Conservation (phyloP, 768 basidiomycete genomes). For the Hericium rajendrae region DNA sequence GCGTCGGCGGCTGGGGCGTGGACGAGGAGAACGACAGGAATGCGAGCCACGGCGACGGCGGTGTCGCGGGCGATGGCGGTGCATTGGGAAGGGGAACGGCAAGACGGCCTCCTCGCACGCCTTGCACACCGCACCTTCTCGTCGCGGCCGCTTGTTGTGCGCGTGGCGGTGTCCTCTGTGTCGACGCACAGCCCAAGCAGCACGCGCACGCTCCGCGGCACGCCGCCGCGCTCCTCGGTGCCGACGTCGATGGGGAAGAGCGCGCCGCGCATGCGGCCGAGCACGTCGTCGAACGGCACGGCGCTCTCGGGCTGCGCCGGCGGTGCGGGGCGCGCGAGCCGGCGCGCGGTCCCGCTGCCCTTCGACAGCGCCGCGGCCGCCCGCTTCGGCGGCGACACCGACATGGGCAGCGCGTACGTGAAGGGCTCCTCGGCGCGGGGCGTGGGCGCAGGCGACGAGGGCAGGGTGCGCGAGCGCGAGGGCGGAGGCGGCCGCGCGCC, state of each 20-base stretch:
- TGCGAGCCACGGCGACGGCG: not conserved
- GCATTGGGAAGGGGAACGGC: not conserved
- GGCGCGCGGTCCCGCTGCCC: constrained; percentile 2
- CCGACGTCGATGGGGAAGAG: constrained; percentile 7
- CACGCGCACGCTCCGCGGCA: not conserved
- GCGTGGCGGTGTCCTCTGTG: constrained; percentile 3
- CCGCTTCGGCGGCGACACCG: not conserved
- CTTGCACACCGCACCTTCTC: not conserved
- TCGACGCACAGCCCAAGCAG: not conserved
- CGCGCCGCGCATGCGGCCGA: constrained; percentile 7
- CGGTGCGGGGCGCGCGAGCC: not conserved
- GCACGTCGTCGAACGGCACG: constrained; percentile 13
- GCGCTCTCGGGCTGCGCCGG: constrained; percentile 1
- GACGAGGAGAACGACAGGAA: not conserved
- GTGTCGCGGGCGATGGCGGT: not conserved
- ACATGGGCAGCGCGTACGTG: constrained; percentile 10
- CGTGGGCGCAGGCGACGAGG: not conserved
- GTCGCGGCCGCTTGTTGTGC: constrained; percentile 2
- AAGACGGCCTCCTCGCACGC: not conserved
- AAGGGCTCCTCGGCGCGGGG: constrained; percentile 6
- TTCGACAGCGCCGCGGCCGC: not conserved
- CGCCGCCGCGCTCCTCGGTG: not conserved
- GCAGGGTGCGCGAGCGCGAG: not conserved
- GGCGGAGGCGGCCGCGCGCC: constrained; percentile 1
- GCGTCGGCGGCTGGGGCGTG: not conserved